Evolutionary conservation across 2,329 filamentous ascomycete species (phyloP).

Genomic region (Xylaria sp.): DNA sequence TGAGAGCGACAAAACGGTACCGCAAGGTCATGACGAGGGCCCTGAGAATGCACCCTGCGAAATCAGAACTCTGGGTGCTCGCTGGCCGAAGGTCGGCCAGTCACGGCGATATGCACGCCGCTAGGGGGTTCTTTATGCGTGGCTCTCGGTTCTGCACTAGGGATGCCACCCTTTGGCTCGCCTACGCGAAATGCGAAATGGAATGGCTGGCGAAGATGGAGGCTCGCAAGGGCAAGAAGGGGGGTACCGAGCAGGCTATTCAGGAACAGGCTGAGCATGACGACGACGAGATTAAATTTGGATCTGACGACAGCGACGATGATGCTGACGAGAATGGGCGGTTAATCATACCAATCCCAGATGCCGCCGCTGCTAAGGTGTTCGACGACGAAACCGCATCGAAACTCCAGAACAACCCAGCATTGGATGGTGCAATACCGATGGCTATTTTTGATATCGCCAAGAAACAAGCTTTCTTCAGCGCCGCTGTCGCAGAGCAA

Average conservation of each 20-base stretch:
- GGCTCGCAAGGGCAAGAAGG: conserved; percentile 67
- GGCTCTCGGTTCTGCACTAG: conserved; percentile 89
- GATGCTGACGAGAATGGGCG: conserved; percentile 55
- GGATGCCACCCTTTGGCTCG: conserved; percentile 81
- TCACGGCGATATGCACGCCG: conserved; percentile 87
- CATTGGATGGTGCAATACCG: conserved; percentile 92
- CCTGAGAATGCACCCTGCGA: conserved; percentile 85
- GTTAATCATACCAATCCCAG: conserved; percentile 59
- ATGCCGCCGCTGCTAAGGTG: conserved; percentile 55
- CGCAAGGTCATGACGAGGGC: conserved; percentile 73
- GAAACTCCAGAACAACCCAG: conserved; percentile 78
- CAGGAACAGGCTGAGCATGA: conserved; percentile 66
- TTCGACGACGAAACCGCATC: conserved; percentile 58
- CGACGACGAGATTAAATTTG: conserved; percentile 59
- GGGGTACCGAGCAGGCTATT: conserved; percentile 57
- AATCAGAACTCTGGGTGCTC: conserved; percentile 86
- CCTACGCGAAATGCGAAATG: conserved; percentile 93
- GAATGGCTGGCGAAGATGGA: conserved; percentile 88
- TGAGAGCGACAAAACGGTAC: conserved; percentile 74
- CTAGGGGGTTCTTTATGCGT: conserved; percentile 86
- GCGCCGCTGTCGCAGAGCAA: conserved; percentile 71
- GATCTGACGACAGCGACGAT: conserved; percentile 58
- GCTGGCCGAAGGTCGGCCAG: conserved; percentile 82
- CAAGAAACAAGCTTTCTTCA: conserved; percentile 79
- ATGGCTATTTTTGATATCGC: conserved; percentile 91